These are phyloP conservation scores for Phytophthora ohioensis DNA, from an alignment of 352 stramenopile species.

Conservation along the genomic window DNA sequence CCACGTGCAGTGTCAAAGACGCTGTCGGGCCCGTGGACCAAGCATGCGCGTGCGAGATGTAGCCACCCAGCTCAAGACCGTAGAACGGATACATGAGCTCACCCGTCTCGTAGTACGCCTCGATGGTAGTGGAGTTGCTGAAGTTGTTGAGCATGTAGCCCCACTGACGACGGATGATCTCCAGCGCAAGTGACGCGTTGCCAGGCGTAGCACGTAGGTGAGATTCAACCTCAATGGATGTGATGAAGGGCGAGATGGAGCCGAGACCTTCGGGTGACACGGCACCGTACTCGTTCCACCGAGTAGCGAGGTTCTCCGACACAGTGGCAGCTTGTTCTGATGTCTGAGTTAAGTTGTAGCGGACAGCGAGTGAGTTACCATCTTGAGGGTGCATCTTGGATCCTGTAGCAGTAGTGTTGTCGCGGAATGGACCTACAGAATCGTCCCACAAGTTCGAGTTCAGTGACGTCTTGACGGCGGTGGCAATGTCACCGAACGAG, in stretches of 20 bases:
- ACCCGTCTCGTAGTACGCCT: conserved; percentile 47
- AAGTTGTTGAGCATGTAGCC: conserved; percentile 49
- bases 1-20: conserved; percentile 35
- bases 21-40: conserved; percentile 47
- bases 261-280: conserved; percentile 41
- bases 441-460: conserved; percentile 48
- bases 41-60: conserved; percentile 47
- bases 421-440: conserved; percentile 29
- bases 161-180: conserved; percentile 48
- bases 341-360: conserved; percentile 42
- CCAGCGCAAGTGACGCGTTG: conserved; percentile 35
- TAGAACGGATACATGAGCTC: conserved; percentile 52
- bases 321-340: conserved; percentile 27
- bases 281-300: conserved; percentile 41
- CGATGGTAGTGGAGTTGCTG: conserved; percentile 50
- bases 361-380: conserved; percentile 43
- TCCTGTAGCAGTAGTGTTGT: conserved; percentile 43
- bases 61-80: conserved; percentile 29
- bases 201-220: not conserved
- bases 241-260: conserved; percentile 47
- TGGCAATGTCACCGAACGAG: conserved; percentile 31
- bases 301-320: conserved; percentile 17
- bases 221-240: conserved; percentile 38
- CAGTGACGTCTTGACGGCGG: conserved; percentile 33
- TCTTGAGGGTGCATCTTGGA: conserved; percentile 39